Percentiles rank a stretch among this genome's conserved stretches.
Evolutionary conservation across 768 basidiomycete species (phyloP).

Genomic region (Psilocybe sp.): DNA sequence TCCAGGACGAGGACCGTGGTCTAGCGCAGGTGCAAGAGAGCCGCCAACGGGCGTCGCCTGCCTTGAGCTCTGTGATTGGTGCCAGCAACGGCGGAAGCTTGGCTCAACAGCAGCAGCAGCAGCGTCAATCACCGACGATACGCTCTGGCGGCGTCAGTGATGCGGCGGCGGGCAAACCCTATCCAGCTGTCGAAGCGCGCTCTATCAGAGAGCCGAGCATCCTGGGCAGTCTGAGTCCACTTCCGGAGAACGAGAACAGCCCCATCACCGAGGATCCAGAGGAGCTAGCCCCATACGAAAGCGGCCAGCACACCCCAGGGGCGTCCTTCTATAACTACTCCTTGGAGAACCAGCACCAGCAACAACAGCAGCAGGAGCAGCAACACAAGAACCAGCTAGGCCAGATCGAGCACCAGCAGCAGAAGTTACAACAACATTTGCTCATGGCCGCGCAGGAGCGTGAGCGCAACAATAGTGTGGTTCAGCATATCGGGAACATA

Average conservation of each 20-base stretch:
- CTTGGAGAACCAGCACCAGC: slow-evolving; percentile 12
- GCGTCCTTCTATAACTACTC: slow-evolving; percentile 13
- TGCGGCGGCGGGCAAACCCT: slow-evolving; percentile 42
- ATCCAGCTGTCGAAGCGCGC: slow-evolving; percentile 30
- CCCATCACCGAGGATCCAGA: slow-evolving; percentile 17
- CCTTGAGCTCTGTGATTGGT: too few species aligned
- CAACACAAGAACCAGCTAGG: too few species aligned
- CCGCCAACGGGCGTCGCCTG: too few species aligned
- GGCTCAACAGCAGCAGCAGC: slow-evolving; percentile 31
- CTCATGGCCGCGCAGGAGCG: slow-evolving; percentile 1
- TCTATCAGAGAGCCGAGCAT: slow-evolving; percentile 44
- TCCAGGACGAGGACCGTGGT: too few species aligned
- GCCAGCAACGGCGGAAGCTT: background rate
- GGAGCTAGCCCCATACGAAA: slow-evolving; percentile 9
- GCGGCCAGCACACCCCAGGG: slow-evolving; percentile 22
- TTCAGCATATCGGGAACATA: slow-evolving; percentile 1
- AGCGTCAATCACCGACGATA: slow-evolving; percentile 43
- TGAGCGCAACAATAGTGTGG: slow-evolving; percentile 5
- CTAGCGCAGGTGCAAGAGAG: too few species aligned
- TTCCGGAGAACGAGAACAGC: slow-evolving; percentile 40
- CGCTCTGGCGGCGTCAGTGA: slow-evolving; percentile 23
- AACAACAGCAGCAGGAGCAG: slow-evolving; percentile 1
- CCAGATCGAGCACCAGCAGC: slow-evolving; percentile 13
- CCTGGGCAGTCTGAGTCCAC: slow-evolving; percentile 46
- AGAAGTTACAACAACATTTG: slow-evolving; percentile 2